Evolutionary conservation across 441 rosid species (phyloP).

Genomic region (Cnidoscolus chayamansa): DNA sequence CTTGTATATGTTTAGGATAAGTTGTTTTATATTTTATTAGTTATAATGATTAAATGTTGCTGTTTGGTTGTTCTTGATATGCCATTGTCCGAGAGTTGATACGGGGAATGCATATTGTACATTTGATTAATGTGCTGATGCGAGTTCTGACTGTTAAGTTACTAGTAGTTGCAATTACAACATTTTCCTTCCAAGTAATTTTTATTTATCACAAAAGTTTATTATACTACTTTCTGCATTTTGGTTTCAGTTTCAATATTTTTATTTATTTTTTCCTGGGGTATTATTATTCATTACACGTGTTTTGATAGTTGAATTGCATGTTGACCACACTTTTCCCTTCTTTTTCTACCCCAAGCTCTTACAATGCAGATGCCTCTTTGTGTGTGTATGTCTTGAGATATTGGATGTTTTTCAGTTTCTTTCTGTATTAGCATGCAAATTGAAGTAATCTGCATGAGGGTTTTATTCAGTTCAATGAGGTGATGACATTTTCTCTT

Average conservation of each 20-base stretch:
- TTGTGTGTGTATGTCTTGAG: too few species aligned
- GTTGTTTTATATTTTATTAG: too few species aligned
- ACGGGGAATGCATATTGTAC: neutral
- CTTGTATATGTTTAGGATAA: too few species aligned
- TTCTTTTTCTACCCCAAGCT: too few species aligned
- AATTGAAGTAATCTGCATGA: neutral
- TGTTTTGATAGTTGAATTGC: too few species aligned
- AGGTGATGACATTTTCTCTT: neutral
- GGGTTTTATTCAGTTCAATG: neutral
- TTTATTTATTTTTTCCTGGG: neutral
- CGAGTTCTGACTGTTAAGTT: neutral
- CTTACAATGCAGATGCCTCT: too few species aligned
- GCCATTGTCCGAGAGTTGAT: neutral
- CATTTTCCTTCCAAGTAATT: neutral
- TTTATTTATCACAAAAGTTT: neutral
- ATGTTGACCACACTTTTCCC: too few species aligned
- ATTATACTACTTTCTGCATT: neutral
- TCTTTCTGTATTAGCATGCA: too few species aligned
- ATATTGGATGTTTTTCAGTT: too few species aligned
- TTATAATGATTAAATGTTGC: too few species aligned
- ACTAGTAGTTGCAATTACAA: neutral
- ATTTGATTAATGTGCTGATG: neutral
- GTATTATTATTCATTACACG: neutral
- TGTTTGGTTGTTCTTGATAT: too few species aligned
- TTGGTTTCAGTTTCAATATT: neutral